phyloP scores from a whole-genome alignment of 1,284 basidiomycete genomes.

The Trichosporon asahii region DNA sequence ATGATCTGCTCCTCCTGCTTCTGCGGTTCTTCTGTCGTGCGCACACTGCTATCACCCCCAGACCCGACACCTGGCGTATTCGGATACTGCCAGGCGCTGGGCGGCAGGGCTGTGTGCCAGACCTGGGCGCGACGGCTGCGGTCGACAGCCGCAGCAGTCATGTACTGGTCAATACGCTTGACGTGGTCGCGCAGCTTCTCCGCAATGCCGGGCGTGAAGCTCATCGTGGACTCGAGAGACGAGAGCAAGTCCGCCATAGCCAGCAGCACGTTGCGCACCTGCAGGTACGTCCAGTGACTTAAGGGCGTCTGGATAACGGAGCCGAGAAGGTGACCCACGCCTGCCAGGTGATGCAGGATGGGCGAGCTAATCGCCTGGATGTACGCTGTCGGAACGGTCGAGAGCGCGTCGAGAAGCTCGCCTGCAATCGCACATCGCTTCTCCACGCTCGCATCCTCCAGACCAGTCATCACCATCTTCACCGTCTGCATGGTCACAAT shows the following conservation, averaged over 20 bases:
- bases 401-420: conserved; percentile 45
- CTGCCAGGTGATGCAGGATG: conserved; percentile 47
- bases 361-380: conserved; percentile 44
- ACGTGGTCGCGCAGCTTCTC: conserved; percentile 43
- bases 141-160: conserved; percentile 39
- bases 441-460: conserved; percentile 40
- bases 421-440: conserved; percentile 47
- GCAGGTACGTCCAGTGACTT: conserved; percentile 43
- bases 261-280: conserved; percentile 44
- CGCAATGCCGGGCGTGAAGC: conserved; percentile 35
- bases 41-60: background rate
- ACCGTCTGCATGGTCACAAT: conserved; percentile 47
- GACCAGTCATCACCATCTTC: conserved; percentile 47
- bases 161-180: conserved; percentile 46
- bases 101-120: conserved; percentile 22
- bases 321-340: conserved; percentile 50
- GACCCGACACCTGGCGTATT: background rate
- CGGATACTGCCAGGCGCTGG: conserved; percentile 12
- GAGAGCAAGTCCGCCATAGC: conserved; percentile 43
- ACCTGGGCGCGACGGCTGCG: conserved; percentile 20
- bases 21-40: background rate
- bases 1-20: conserved; percentile 4
- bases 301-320: conserved; percentile 45
- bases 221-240: conserved; percentile 36
- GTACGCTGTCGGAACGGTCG: conserved; percentile 44